Evolutionary conservation across 345 rosid species (phyloP).

Genomic region (Erucastrum elatum): DNA sequence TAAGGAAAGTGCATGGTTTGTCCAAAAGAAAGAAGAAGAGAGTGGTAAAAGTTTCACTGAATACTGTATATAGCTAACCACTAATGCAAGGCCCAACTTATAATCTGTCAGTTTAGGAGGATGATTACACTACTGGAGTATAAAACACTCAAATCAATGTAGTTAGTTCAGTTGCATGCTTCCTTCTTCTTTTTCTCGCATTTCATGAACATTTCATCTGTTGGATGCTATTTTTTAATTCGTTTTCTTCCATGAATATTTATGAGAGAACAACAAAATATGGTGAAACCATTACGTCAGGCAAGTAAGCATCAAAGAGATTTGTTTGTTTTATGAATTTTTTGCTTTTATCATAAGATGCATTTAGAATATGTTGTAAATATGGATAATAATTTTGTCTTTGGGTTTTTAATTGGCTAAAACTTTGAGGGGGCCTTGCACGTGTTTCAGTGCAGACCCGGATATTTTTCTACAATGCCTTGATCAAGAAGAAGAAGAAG

Average conservation of each 20-base stretch:
- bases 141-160: background rate
- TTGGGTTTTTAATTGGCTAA: conserved; percentile 8
- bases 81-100: background rate
- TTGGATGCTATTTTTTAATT: background rate
- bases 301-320: conserved; percentile 52
- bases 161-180: background rate
- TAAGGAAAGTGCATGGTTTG: no score
- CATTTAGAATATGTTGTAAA: background rate
- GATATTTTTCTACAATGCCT: conserved; percentile 28
- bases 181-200: background rate
- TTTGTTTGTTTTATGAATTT: background rate
- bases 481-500: conserved; percentile 26
- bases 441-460: conserved; percentile 57
- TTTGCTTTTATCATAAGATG: background rate
- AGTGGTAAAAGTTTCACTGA: background rate
- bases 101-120: background rate
- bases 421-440: conserved; percentile 61
- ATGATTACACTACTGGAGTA: background rate
- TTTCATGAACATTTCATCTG: background rate
- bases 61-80: background rate
- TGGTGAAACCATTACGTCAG: conserved; percentile 64
- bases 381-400: background rate
- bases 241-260: background rate
- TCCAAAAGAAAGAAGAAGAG: background rate
- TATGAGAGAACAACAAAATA: conserved; percentile 49